Base-by-base conservation (phyloP, 192 early-diverging fungal genomes). In the Coemansia sp. region DNA sequence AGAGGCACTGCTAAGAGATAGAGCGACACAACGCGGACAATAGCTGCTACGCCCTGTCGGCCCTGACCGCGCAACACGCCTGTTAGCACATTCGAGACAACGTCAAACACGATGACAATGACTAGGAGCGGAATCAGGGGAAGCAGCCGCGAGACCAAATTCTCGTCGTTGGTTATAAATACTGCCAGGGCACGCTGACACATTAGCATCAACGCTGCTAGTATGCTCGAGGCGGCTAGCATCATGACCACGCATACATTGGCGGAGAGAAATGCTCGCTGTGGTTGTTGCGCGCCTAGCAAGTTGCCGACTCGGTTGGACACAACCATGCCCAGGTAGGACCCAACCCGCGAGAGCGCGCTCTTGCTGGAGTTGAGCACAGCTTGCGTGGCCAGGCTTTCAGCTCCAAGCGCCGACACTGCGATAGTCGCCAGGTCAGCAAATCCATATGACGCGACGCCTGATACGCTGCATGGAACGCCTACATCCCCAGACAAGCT, bases 221-320 rank as follows among this genome's bases (percentile, higher is more conserved):
- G 10, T 4, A 68, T 15, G 4, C 40, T 24, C 4, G 75, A 64
- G n/a, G 59, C 53, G 0, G 85, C 66, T 20, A 89, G 70, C 1
- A 80, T 65, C 54, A 93, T 74, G 17, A 83, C 79, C 7, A 83
- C 64, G 32, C 77, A 74, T 29, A 86, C 67, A 2, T 89, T 72
- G 39, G 85, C 63, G 0, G 75, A 73, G 0, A 82, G 56, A 3
- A 54, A 32, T 3, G 79, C 70, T 6, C n/a, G 40, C 31, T 61
- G 43, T 7, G 86, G 71, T 9, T 84, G 78, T 15, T 67, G 77
- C 25, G 87, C 88, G 9, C 93, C 93, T 2, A 93, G 74, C 10
- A 92, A 71, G 49, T 91, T 90, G 57, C 92, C 96, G 29, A 96
- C 89, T 10, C 97, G 82, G 47, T 91, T 94, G 9, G 92, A 89